Conservation (phyloP, 768 basidiomycete species). For the Scleroderma citrinum region DNA sequence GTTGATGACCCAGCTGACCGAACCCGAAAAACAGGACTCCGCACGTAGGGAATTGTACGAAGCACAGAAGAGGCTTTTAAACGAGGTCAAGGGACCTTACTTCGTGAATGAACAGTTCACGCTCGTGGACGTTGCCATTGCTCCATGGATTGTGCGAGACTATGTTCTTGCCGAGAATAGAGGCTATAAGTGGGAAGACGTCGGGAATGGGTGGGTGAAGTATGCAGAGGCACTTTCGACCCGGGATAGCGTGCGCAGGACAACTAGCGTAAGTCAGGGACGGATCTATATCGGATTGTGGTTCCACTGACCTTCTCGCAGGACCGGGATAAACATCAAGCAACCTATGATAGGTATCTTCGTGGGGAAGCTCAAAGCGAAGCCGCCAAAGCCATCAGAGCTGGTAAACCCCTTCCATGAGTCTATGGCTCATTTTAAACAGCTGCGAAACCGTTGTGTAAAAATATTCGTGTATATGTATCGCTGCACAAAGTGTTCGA, state of each 20-base stretch:
- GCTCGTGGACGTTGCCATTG: slow-evolving; percentile 48
- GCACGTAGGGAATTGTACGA: slow-evolving; percentile 34
- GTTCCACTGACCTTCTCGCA: slow-evolving; percentile 4
- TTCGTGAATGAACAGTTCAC: slow-evolving; percentile 51
- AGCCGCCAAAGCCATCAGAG: slow-evolving; percentile 45
- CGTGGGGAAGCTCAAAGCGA: slow-evolving; percentile 52
- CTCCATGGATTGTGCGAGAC: slow-evolving; percentile 50
- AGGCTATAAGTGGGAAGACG: slow-evolving; percentile 39
- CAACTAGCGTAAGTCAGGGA: slow-evolving; percentile 31
- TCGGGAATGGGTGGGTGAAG: slow-evolving; percentile 38
- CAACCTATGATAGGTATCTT: slow-evolving; percentile 50
- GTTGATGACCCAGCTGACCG: slow-evolving; percentile 29
- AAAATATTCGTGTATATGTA: too few relatives aligned
- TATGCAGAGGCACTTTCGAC: slow-evolving; percentile 39
- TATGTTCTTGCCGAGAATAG: slow-evolving; percentile 45
- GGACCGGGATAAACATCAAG: slow-evolving; percentile 39
- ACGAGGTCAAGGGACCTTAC: slow-evolving; percentile 43
- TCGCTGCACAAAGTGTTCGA: too few relatives aligned
- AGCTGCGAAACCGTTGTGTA: too few relatives aligned
- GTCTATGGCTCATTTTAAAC: too few relatives aligned
- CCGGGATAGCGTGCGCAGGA: slow-evolving; percentile 43
- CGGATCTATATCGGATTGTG: neutral
- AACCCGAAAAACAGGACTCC: slow-evolving; percentile 29
- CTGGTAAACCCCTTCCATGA: slow-evolving; percentile 36
- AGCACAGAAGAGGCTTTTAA: slow-evolving; percentile 31